Base-by-base conservation (phyloP, 441 rosid genomes). In the Eruca vesicaria region DNA sequence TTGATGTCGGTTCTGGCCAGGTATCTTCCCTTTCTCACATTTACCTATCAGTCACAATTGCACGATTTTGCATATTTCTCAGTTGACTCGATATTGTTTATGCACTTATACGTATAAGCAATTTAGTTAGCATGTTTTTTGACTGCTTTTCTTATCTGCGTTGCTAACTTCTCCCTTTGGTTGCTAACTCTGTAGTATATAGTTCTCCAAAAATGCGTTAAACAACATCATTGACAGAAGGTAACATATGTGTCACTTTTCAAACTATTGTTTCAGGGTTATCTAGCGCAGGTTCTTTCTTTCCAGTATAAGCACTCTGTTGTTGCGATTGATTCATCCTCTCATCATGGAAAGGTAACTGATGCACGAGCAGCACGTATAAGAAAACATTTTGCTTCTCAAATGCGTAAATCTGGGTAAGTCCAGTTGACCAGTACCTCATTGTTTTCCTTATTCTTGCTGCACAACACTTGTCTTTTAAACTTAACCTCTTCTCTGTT, bases 1-100 rank as follows among this genome's bases (percentile, higher is more conserved):
- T 94, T 56, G 98, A 94, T 78, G 94, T 94, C 2, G 98, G 98
- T 72, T 86, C 97, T 74, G 98, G 97, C 77, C 97, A 90, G 93
- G 98, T 92, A 74, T 66, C 63, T n/a, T 53, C 19, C 36, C 9
- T 68, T 53, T 57, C 68, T 48, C 74, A 36, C 38, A 12, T 50
- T 71, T 53, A 53, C 48, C 28, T 74, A 9, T 36, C 70, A 63
- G 38, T 63, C 66, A 63, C 33, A 43, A 31, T 9, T n/a, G 73
- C 48, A 36, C 31, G 16, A 3, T 53, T 53, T 59, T 29, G 20
- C 63, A 59, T 29, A 7, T 15, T n/a, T 59, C 36, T 57, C 41
- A 14, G 31, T 5, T 66, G 41, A 23, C 56, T 23, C 36, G 16
- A 10, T 28, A 18, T n/a, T 16, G 10, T 31, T 29, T 52, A 52